Evolutionary conservation across 2,329 filamentous ascomycete genomes (phyloP).

Genomic region (Microdochium bolleyi): DNA sequence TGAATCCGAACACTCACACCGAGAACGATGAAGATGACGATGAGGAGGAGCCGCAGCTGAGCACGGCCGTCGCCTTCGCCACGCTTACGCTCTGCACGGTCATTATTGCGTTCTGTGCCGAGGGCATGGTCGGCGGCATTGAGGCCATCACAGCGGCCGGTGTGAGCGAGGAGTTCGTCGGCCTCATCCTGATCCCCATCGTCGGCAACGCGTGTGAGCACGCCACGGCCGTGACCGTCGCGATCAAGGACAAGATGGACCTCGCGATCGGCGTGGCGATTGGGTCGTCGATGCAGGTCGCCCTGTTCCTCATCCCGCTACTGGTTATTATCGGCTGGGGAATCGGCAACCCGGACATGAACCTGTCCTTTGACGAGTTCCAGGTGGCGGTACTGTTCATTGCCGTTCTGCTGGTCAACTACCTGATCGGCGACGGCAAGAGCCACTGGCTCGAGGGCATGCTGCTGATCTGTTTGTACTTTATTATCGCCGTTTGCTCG

Average conservation of each 20-base stretch:
- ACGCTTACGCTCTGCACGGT: constrained; percentile 68
- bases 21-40: constrained; percentile 58
- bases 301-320: constrained; percentile 69
- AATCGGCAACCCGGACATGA: constrained; percentile 65
- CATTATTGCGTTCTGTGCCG: constrained; percentile 73
- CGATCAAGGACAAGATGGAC: constrained; percentile 81
- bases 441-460: constrained; percentile 78
- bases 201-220: constrained; percentile 81
- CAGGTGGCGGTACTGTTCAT: constrained; percentile 82
- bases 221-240: constrained; percentile 72
- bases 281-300: constrained; percentile 73
- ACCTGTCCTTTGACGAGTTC: constrained; percentile 79
- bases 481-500: constrained; percentile 67
- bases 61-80: constrained; percentile 61
- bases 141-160: constrained; percentile 55
- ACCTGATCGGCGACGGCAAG: constrained; percentile 74
- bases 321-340: constrained; percentile 74
- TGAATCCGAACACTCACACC: constrained; percentile 27
- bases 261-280: constrained; percentile 74
- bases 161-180: constrained; percentile 67
- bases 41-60: constrained; percentile 65
- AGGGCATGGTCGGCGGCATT: constrained; percentile 71
- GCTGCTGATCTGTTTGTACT: constrained; percentile 67
- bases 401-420: constrained; percentile 77
- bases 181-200: constrained; percentile 72